These are phyloP conservation scores for Heliamphora ciliata DNA, from an alignment of 179 eudicot species.

Conservation along the genomic window DNA sequence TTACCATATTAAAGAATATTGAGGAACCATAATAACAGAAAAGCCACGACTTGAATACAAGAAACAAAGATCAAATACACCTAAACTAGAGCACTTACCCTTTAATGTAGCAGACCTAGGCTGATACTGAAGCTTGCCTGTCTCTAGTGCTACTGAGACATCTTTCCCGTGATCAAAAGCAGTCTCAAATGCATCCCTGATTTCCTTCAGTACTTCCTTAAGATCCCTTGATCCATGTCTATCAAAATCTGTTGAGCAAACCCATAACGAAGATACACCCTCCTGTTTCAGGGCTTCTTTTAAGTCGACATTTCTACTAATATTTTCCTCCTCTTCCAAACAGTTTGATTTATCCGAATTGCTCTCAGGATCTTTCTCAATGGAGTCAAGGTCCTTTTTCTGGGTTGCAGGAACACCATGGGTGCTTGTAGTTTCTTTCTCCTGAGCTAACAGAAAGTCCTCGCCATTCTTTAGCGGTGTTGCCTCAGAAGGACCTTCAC, in stretches of 20 bases:
- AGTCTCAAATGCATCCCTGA: constrained; percentile 8
- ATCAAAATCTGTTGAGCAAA: not conserved
- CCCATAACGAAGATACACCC: not conserved
- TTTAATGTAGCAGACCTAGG: not conserved
- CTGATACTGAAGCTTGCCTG: constrained; percentile 14
- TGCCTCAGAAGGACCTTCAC: constrained; percentile 9
- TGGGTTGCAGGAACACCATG: not conserved
- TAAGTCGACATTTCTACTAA: not conserved
- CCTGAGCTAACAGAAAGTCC: not conserved
- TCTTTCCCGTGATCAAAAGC: constrained; percentile 11
- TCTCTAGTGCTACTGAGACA: constrained; percentile 6
- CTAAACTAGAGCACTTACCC: constrained; percentile 6
- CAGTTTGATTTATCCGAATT: not conserved
- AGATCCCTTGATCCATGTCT: not conserved
- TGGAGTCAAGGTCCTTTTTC: not conserved
- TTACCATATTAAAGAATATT: not conserved
- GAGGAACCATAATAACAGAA: no score
- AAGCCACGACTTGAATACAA: not conserved
- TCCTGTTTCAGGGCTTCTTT: not conserved
- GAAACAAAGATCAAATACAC: not conserved
- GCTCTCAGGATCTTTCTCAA: not conserved
- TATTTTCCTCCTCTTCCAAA: constrained; percentile 4
- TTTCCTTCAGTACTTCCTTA: constrained; percentile 11
- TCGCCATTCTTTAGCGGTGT: not conserved
- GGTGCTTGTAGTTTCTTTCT: not conserved